These are phyloP conservation scores for Rhynchospora breviuscula DNA, from an alignment of 176 grass and related monocot genomes.

Conservation along the genomic window DNA sequence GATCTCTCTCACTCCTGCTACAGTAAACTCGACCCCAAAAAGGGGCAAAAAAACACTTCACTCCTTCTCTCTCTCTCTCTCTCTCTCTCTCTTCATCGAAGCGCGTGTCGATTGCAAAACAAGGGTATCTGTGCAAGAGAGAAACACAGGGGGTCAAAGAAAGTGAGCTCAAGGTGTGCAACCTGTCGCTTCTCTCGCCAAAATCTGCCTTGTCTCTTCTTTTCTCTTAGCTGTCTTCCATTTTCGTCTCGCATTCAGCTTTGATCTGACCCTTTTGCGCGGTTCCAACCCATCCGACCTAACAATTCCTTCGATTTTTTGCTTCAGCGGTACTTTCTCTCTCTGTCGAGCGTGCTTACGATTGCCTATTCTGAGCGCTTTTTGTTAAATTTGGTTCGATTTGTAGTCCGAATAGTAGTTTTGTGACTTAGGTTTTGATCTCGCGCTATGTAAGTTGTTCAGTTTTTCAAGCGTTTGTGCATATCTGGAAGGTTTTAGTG, in stretches of 20 bases:
- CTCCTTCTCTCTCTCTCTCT: slow-evolving; percentile 1
- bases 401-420: not conserved
- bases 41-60: not conserved
- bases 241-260: slow-evolving; percentile 12
- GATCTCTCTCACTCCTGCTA: not conserved
- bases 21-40: not conserved
- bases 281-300: not conserved
- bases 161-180: not conserved
- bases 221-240: not conserved
- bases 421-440: not conserved
- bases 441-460: not conserved
- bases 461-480: not conserved
- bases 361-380: not conserved
- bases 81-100: not conserved
- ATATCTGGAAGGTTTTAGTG: not conserved
- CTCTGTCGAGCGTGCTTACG: not conserved
- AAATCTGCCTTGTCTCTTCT: not conserved
- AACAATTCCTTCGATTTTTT: slow-evolving; percentile 9
- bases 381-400: slow-evolving; percentile 16
- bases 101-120: not conserved
- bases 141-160: slow-evolving; percentile 17
- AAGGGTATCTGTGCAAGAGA: not conserved
- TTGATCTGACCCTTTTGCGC: slow-evolving; percentile 12
- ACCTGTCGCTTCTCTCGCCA: not conserved
- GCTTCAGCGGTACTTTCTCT: not conserved